Conservation (phyloP, 1,284 basidiomycete genomes). For the Ganoderma lingzhi region DNA sequence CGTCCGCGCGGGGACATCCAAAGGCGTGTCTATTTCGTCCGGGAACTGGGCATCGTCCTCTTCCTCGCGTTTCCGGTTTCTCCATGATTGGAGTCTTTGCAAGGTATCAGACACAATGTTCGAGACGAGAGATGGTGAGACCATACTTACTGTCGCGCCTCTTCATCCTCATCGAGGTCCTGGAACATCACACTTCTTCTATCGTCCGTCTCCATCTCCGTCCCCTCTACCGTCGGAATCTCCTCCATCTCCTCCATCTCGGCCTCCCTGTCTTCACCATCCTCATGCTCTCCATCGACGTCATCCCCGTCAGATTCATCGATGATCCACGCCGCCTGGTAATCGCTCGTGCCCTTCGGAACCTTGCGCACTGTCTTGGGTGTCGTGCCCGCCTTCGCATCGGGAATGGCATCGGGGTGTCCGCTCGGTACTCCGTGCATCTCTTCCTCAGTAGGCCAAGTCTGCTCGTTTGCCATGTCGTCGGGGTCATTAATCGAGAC, state of each 20-base stretch:
- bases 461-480: constrained; percentile 93
- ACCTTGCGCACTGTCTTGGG: constrained; percentile 79
- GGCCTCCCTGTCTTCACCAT: constrained; percentile 47
- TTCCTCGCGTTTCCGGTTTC: constrained; percentile 72
- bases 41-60: constrained; percentile 89
- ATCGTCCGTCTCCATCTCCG: constrained; percentile 72
- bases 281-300: constrained; percentile 51
- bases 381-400: constrained; percentile 72
- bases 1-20: constrained; percentile 84
- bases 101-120: constrained; percentile 12
- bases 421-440: constrained; percentile 61
- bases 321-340: constrained; percentile 94
- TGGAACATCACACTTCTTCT: constrained; percentile 67
- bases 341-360: constrained; percentile 92
- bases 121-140: background rate
- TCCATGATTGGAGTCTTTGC: constrained; percentile 73
- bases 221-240: constrained; percentile 58
- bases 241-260: constrained; percentile 66
- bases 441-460: constrained; percentile 99
- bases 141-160: constrained; percentile 77
- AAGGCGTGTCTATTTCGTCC: constrained; percentile 97
- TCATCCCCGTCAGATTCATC: constrained; percentile 82
- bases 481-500: constrained; percentile 91
- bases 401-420: constrained; percentile 59
- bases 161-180: constrained; percentile 85